Percentiles rank a stretch among this genome's conserved stretches.
Conservation (phyloP, 1,284 basidiomycete species). For the Butyriboletus appendiculatus region DNA sequence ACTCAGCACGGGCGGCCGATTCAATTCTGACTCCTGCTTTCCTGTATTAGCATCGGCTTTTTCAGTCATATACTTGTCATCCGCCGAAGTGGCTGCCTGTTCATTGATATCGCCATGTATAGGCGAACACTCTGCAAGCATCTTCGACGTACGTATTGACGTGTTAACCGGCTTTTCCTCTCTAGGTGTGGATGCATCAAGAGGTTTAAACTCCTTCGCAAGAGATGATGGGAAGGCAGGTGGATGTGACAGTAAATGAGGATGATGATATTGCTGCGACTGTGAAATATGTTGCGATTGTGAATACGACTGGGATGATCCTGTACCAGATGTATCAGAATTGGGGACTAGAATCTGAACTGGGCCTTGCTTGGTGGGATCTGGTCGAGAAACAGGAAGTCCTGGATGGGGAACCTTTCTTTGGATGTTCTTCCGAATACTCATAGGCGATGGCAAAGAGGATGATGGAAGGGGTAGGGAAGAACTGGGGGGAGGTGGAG, state of each 20-base stretch:
- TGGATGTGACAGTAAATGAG: slow-evolving; percentile 6
- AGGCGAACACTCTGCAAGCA: neutral
- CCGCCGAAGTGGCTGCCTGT: neutral
- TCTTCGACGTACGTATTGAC: slow-evolving; percentile 2
- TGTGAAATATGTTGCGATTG: slow-evolving; percentile 22
- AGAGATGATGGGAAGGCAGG: slow-evolving; percentile 20
- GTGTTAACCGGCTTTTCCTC: neutral
- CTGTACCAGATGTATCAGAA: slow-evolving; percentile 30
- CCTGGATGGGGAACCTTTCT: slow-evolving; percentile 32
- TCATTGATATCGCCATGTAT: neutral
- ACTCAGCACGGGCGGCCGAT: slow-evolving; percentile 1
- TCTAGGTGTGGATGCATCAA: slow-evolving; percentile 22
- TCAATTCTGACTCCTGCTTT: neutral
- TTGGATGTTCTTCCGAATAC: slow-evolving; percentile 25
- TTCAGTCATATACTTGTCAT: neutral
- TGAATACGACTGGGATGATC: slow-evolving; percentile 27
- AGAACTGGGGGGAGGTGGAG: slow-evolving; percentile 14
- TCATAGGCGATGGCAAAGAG: slow-evolving; percentile 4
- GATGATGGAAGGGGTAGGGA: slow-evolving; percentile 10
- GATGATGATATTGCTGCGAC: slow-evolving; percentile 20
- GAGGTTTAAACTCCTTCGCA: slow-evolving; percentile 18
- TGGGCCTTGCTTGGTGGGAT: slow-evolving; percentile 23
- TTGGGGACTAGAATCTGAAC: slow-evolving; percentile 33
- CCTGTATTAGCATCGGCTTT: neutral
- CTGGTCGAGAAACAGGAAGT: slow-evolving; percentile 2